Percentiles rank a stretch among this genome's conserved stretches.
These are phyloP conservation scores for Quercus lobata DNA, from an alignment of 331 rosid species.

Conservation along the genomic window DNA sequence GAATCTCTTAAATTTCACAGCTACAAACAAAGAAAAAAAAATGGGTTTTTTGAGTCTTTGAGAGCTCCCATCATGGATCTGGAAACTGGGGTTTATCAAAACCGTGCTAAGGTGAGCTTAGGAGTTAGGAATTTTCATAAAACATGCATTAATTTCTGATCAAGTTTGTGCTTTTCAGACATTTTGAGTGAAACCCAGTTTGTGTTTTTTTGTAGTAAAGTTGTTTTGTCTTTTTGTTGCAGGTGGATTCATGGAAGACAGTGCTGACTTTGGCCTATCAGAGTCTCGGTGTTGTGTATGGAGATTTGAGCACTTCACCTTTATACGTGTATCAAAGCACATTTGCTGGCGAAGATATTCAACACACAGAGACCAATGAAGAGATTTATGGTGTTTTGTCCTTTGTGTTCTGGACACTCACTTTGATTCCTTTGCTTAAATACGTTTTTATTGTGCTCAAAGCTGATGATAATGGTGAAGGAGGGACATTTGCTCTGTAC, in stretches of 20 bases:
- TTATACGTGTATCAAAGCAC: conserved; percentile 77
- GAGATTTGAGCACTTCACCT: conserved; percentile 95
- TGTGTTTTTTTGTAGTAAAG: not conserved
- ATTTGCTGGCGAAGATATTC: conserved; percentile 59
- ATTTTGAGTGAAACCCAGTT: conserved; percentile 12
- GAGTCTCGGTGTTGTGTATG: conserved; percentile 95
- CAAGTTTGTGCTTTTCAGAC: not conserved
- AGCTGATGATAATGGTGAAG: conserved; percentile 97
- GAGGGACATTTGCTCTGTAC: conserved; percentile 95
- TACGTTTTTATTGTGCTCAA: conserved; percentile 83
- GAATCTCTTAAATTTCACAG: conserved; percentile 9
- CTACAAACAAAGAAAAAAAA: not conserved
- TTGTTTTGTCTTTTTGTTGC: conserved; percentile 14
- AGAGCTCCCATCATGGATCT: conserved; percentile 67
- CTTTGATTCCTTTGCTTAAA: conserved; percentile 75
- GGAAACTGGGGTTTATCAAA: conserved; percentile 46
- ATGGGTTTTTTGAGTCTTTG: conserved; percentile 34
- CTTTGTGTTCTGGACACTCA: conserved; percentile 89
- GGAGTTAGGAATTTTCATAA: conserved; percentile 23
- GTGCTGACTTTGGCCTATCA: conserved; percentile 80
- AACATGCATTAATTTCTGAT: conserved; percentile 15
- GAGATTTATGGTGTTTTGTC: conserved; percentile 88
- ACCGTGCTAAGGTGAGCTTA: conserved; percentile 54
- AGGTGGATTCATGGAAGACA: conserved; percentile 80
- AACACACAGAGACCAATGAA: conserved; percentile 56